A percentile compares a stretch with the other conserved stretches of the same genome.
phyloP scores from a whole-genome alignment of 352 stramenopile species.

The Pythium aristosporum region DNA sequence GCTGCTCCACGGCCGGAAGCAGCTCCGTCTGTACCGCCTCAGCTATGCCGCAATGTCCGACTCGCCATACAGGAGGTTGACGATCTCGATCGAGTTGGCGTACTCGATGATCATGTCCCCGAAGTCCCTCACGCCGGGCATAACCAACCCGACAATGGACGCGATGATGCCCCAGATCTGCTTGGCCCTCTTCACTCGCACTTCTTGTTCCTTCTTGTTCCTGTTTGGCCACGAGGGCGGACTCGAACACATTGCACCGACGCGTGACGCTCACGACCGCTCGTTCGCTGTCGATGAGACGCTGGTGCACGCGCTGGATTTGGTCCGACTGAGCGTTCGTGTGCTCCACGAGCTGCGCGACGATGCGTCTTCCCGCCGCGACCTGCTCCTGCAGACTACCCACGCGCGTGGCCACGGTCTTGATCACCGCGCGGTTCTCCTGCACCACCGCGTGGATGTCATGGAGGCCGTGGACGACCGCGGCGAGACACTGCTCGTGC shows the following conservation, averaged over 20 bases:
- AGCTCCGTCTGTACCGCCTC: not conserved
- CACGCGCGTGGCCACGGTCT: not conserved
- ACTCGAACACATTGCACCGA: not conserved
- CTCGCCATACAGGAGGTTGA: slow-evolving; percentile 17
- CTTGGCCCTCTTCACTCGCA: slow-evolving; percentile 15
- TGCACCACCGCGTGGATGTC: not conserved
- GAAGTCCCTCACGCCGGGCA: slow-evolving; percentile 27
- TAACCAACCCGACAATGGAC: slow-evolving; percentile 20
- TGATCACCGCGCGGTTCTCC: not conserved
- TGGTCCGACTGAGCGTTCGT: not conserved
- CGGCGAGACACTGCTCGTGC: not conserved
- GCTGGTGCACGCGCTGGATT: not conserved
- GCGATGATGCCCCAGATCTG: slow-evolving; percentile 26
- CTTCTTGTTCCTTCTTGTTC: too few species aligned
- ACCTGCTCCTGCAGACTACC: not conserved
- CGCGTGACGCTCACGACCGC: not conserved
- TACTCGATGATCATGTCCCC: slow-evolving; percentile 25
- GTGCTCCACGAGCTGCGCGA: not conserved
- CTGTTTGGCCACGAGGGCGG: too few species aligned
- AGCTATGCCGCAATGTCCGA: slow-evolving; percentile 11
- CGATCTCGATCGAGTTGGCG: too few species aligned
- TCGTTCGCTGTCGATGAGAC: not conserved
- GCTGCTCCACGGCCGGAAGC: not conserved
- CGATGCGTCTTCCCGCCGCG: not conserved
- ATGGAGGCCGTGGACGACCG: slow-evolving; percentile 1